A percentile compares a stretch with the other conserved stretches of the same genome.
Conservation (phyloP, 2,329 filamentous ascomycete species). For the Tolypocladium endophyticum region DNA sequence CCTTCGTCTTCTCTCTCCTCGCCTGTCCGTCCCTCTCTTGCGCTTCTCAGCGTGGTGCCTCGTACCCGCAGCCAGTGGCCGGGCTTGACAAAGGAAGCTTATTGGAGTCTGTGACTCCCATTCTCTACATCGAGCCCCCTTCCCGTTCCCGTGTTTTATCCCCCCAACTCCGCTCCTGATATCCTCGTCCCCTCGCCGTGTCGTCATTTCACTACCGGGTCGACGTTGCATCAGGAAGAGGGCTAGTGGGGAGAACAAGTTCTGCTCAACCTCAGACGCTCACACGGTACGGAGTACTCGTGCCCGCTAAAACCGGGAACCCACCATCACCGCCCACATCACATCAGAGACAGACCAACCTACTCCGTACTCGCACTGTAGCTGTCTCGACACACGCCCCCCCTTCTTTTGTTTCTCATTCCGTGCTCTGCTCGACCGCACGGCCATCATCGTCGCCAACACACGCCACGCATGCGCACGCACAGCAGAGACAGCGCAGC, state of each 20-base stretch:
- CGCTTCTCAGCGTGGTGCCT: not conserved
- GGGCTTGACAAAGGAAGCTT: not conserved
- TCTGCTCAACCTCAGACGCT: not conserved
- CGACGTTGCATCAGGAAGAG: not conserved
- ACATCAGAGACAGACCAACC: not conserved
- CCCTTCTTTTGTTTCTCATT: not conserved
- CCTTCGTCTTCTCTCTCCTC: not conserved
- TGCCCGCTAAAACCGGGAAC: not conserved
- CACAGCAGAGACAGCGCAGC: not conserved
- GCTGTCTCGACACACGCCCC: not conserved
- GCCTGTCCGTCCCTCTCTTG: not conserved
- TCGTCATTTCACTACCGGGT: not conserved
- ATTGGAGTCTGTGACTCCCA: not conserved
- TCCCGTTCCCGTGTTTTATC: not conserved
- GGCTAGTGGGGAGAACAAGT: not conserved
- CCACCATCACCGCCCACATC: not conserved
- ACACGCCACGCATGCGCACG: not conserved
- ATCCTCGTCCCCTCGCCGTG: not conserved
- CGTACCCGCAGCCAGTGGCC: not conserved
- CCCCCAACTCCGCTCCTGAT: not conserved
- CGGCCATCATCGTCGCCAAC: not conserved
- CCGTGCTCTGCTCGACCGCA: not conserved
- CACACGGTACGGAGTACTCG: not conserved
- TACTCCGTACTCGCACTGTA: not conserved
- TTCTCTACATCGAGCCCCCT: not conserved